These are phyloP conservation scores for Saprolegnia parasitica DNA, from an alignment of 352 stramenopile species.

Conservation along the genomic window DNA sequence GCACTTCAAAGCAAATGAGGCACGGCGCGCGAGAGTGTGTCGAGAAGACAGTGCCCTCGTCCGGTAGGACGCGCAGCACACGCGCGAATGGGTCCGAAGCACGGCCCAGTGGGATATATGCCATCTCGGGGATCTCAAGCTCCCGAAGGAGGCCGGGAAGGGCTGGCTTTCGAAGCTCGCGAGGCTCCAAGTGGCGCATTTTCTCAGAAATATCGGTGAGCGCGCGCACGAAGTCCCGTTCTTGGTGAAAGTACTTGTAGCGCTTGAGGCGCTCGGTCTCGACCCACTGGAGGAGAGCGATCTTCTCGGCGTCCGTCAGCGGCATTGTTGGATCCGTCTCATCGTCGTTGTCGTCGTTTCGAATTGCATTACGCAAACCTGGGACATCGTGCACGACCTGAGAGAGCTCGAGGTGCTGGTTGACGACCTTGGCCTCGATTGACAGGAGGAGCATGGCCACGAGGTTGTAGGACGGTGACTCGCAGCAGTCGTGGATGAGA, in stretches of 20 bases:
- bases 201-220: slow-evolving; percentile 67
- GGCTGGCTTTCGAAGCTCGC: slow-evolving; percentile 57
- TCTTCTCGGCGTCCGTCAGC: slow-evolving; percentile 19
- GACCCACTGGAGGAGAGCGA: slow-evolving; percentile 57
- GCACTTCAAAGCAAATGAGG: slow-evolving; percentile 73
- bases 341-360: slow-evolving; percentile 33
- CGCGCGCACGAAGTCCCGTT: slow-evolving; percentile 67
- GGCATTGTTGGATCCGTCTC: slow-evolving; percentile 18
- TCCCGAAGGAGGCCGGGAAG: slow-evolving; percentile 43
- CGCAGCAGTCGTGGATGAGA: slow-evolving; percentile 60
- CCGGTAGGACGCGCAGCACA: slow-evolving; percentile 55
- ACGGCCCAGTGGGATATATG: slow-evolving; percentile 66
- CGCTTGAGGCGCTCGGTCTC: slow-evolving; percentile 69
- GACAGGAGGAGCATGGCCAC: slow-evolving; percentile 77
- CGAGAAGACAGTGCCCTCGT: slow-evolving; percentile 80
- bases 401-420: slow-evolving; percentile 65
- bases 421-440: slow-evolving; percentile 77
- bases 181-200: slow-evolving; percentile 61
- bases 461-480: slow-evolving; percentile 68
- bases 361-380: slow-evolving; percentile 46
- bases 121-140: slow-evolving; percentile 58
- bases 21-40: slow-evolving; percentile 69
- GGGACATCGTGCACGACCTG: slow-evolving; percentile 52
- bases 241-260: slow-evolving; percentile 77
- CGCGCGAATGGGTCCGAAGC: slow-evolving; percentile 65